Percentiles rank a stretch among this genome's conserved stretches.
Evolutionary conservation across 1,139 yeast species (phyloP).

Genomic region (Casaregolazyma suthepensis): DNA sequence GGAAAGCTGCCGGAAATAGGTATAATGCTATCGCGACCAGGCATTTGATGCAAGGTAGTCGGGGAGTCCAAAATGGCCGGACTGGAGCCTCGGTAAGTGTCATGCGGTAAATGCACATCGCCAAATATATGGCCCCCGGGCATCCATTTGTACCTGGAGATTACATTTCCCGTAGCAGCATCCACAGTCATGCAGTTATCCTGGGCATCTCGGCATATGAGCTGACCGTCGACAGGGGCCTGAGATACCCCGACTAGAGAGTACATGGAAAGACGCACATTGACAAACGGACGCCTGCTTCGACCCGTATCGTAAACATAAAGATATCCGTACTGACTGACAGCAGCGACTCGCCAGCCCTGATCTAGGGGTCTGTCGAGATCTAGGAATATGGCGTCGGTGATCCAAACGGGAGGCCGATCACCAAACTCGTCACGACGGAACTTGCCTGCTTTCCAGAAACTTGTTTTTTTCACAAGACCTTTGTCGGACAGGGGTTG

Average conservation of each 20-base stretch:
- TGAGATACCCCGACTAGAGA: conserved; percentile 26
- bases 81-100: not conserved
- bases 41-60: not conserved
- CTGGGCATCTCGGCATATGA: conserved; percentile 27
- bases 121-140: conserved; percentile 21
- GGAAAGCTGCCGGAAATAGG: not conserved
- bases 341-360: conserved; percentile 29
- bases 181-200: conserved; percentile 22
- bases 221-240: conserved; percentile 12
- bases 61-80: not conserved
- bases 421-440: conserved; percentile 22
- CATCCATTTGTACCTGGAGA: conserved; percentile 20
- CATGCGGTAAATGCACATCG: conserved; percentile 8
- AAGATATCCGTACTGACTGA: conserved; percentile 31
- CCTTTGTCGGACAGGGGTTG: not conserved
- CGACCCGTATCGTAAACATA: conserved; percentile 30
- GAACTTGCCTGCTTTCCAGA: conserved; percentile 29
- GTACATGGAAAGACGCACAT: conserved; percentile 25
- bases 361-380: conserved; percentile 19
- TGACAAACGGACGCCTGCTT: conserved; percentile 27
- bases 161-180: conserved; percentile 16
- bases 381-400: conserved; percentile 31
- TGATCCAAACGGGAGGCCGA: conserved; percentile 28
- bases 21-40: not conserved
- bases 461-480: not conserved